A percentile compares a stretch with the other conserved stretches of the same genome.
Evolutionary conservation across 495 filamentous ascomycete species (phyloP).

Genomic region (Podospora didyma): DNA sequence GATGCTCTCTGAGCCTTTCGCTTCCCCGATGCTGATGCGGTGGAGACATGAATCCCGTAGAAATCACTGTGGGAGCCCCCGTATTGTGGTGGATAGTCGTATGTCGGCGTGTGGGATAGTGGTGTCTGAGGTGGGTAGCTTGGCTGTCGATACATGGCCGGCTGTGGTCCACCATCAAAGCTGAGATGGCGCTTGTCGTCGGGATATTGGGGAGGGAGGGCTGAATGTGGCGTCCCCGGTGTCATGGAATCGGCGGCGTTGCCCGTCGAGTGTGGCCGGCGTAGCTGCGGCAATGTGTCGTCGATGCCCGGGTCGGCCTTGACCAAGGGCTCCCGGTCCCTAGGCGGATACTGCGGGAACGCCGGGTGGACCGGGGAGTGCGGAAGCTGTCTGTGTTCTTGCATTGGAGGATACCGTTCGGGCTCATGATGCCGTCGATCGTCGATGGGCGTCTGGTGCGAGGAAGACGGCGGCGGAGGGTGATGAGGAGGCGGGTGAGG

Average conservation of each 20-base stretch:
- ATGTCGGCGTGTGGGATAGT: conserved; percentile 39
- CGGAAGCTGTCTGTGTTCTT: conserved; percentile 46
- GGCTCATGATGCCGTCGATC: conserved; percentile 50
- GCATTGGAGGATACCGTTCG: conserved; percentile 46
- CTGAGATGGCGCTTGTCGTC: conserved; percentile 46
- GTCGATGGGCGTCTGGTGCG: conserved; percentile 27
- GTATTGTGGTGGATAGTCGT: conserved; percentile 37
- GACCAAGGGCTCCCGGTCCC: conserved; percentile 46
- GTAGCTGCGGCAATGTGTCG: conserved; percentile 40
- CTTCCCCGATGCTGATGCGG: conserved; percentile 37
- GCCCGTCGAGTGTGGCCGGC: conserved; percentile 42
- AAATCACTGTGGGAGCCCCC: conserved; percentile 18
- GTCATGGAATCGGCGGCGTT: conserved; percentile 33
- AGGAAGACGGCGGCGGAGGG: conserved; percentile 8
- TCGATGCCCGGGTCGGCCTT: conserved; percentile 49
- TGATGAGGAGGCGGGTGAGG: conserved; percentile 14
- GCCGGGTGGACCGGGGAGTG: conserved; percentile 44
- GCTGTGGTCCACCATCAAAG: conserved; percentile 39
- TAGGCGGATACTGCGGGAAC: conserved; percentile 32
- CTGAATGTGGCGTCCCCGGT: conserved; percentile 31
- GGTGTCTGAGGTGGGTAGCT: conserved; percentile 45
- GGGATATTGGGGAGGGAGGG: conserved; percentile 28
- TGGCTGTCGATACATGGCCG: conserved; percentile 39
- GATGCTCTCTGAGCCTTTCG: conserved; percentile 50
- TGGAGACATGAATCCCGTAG: conserved; percentile 32